Percentiles rank a stretch among this genome's conserved stretches.
These are phyloP conservation scores for Lignosus rhinocerotis DNA, from an alignment of 1,284 basidiomycete genomes.

Conservation along the genomic window DNA sequence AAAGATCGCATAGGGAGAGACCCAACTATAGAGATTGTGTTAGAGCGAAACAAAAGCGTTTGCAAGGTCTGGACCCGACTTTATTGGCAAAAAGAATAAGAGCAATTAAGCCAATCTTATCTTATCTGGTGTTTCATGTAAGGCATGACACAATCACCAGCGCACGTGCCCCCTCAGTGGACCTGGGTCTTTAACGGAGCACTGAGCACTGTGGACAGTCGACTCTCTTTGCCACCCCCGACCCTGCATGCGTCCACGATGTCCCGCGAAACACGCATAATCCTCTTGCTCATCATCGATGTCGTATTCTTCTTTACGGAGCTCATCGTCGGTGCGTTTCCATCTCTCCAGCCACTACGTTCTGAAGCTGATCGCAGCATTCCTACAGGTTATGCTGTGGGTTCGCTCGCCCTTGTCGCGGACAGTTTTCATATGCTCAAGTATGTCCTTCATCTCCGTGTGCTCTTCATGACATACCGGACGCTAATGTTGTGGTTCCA, in stretches of 20 bases:
- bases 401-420: constrained; percentile 92
- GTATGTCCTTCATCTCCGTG: constrained; percentile 43
- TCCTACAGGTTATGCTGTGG: constrained; percentile 82
- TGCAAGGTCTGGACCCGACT: too few species aligned
- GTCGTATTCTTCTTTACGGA: constrained; percentile 92
- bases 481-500: constrained; percentile 35
- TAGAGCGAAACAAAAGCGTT: too few species aligned
- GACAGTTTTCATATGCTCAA: constrained; percentile 99
- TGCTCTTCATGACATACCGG: neutral
- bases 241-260: constrained; percentile 35
- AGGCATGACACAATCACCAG: constrained; percentile 14
- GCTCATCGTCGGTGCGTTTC: constrained; percentile 70
- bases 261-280: constrained; percentile 79
- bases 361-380: constrained; percentile 5
- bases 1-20: too few species aligned
- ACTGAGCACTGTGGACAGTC: neutral
- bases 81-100: too few species aligned
- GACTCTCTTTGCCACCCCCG: neutral
- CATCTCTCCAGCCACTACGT: neutral
- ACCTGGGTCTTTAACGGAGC: neutral
- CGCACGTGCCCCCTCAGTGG: constrained; percentile 1
- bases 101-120: constrained; percentile 4
- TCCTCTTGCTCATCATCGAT: constrained; percentile 83
- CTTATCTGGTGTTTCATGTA: constrained; percentile 15
- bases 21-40: too few species aligned